Evolutionary conservation across 768 basidiomycete genomes (phyloP).

Genomic region (Phaffia tasmanica): DNA sequence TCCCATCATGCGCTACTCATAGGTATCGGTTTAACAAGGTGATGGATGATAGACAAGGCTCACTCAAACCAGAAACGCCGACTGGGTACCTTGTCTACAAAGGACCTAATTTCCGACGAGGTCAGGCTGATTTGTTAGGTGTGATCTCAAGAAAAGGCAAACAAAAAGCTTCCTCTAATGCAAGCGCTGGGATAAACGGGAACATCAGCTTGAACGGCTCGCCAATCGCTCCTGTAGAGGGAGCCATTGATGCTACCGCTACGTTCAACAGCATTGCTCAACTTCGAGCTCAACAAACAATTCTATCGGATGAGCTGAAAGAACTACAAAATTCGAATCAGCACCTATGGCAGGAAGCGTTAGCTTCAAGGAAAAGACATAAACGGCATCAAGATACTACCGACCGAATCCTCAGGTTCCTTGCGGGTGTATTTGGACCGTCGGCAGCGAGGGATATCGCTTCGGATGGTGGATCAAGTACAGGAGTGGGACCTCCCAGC

Average conservation of each 20-base stretch:
- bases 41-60: conserved; percentile 89
- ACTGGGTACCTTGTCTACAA: conserved; percentile 58
- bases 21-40: conserved; percentile 84
- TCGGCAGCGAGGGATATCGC: conserved; percentile 24
- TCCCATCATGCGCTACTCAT: too few relatives aligned
- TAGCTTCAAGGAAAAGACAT: conserved; percentile 63
- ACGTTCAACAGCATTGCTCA: conserved; percentile 70
- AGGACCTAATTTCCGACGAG: conserved; percentile 77
- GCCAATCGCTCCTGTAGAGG: conserved; percentile 30
- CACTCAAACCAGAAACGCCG: conserved; percentile 46
- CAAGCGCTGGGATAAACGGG: conserved; percentile 3
- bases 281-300: conserved; percentile 82
- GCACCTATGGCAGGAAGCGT: conserved; percentile 82
- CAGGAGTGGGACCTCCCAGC: background rate
- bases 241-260: conserved; percentile 59
- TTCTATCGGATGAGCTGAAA: conserved; percentile 79
- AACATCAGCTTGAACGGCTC: conserved; percentile 18
- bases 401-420: conserved; percentile 84
- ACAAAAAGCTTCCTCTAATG: conserved; percentile 30
- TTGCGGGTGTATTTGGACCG: conserved; percentile 71
- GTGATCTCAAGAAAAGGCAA: conserved; percentile 77
- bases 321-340: conserved; percentile 80
- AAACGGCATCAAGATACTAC: conserved; percentile 94
- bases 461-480: background rate
- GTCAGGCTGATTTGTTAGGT: conserved; percentile 74